These are phyloP conservation scores for Diversispora epigaea DNA, from an alignment of 192 early-diverging fungal species.

Conservation along the genomic window DNA sequence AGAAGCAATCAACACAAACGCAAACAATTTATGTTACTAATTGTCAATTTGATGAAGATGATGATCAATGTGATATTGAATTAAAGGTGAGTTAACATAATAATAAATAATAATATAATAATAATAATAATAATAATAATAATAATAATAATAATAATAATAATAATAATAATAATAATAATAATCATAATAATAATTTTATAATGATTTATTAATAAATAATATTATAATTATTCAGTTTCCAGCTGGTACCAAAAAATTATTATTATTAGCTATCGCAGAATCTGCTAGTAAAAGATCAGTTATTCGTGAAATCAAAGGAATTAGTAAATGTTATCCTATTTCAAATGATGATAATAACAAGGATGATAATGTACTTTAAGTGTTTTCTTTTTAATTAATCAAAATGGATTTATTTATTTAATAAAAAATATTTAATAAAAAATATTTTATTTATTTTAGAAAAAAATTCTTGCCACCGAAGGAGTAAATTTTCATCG, in stretches of 20 bases:
- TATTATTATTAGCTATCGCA: slow-evolving; percentile 89
- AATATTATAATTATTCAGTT: slow-evolving; percentile 50
- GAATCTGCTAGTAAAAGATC: slow-evolving; percentile 72
- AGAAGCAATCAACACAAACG: slow-evolving; percentile 38
- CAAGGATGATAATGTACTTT: no score
- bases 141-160: background rate
- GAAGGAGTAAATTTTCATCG: slow-evolving; percentile 91
- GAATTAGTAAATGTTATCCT: slow-evolving; percentile 78
- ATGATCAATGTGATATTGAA: slow-evolving; percentile 80
- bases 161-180: no score
- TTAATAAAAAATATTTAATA: no score
- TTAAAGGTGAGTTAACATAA: slow-evolving; percentile 55
- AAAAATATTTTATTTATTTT: slow-evolving; percentile 26
- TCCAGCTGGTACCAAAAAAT: slow-evolving; percentile 84
- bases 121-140: background rate
- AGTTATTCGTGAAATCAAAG: slow-evolving; percentile 83
- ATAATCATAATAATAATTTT: background rate
- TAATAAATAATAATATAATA: no score
- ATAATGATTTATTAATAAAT: background rate
- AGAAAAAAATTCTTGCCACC: slow-evolving; percentile 64
- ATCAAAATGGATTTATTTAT: no score
- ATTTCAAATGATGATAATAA: slow-evolving; percentile 63
- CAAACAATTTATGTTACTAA: slow-evolving; percentile 56
- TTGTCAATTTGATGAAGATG: slow-evolving; percentile 66
- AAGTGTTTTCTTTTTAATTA: no score